Base-by-base conservation (phyloP, 1,284 basidiomycete species). In the Hypsizygus ulmarius region DNA sequence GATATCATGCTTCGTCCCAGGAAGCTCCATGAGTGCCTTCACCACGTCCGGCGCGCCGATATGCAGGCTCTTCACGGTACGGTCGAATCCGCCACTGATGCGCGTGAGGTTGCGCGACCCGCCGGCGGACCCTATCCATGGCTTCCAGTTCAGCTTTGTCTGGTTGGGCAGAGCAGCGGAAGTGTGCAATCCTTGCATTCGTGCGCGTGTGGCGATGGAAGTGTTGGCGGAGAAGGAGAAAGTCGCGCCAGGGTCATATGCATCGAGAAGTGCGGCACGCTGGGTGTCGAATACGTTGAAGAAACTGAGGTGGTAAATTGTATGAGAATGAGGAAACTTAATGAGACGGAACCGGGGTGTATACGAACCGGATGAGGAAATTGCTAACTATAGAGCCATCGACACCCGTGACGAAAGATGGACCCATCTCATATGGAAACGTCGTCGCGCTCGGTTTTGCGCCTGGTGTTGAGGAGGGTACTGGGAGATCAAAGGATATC, bases 211-310 rank as follows among this genome's bases (percentile, higher is more conserved):
- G 3, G 92, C 90, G 39, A 94, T 87, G 1, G 74, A 64, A 2
- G 93, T 93, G 64, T 94, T 93, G 57, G 82, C 79, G 10, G 87
- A 86, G 64, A 87, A 87, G 0, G 94, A 96, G 62, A 97, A 94
- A 8, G 92, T 93, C 10, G 95, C 90, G 32, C 80, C 73, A 0
- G 88, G 81, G 52, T 90, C 82, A 64, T 98, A 99, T 5, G 78
- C 92, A 39, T 87, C 76, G 30, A 81, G 59, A 5, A 97, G 77
- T 2, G 77, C 71, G 0, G 74, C 67, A 19, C 96, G 83, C 56
- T 90, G 81, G 21, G 72, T 76, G 67, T 99, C 96, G 64, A 90
- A 96, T 1, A 84, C 67, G 2, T 84, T 78, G 69, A 97, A 96
- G 68, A 87, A 96, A 52, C 91, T 93, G 56, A 3, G 28, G 16